Conservation (phyloP, 2,329 filamentous ascomycete species). For the Helotiales sp. region DNA sequence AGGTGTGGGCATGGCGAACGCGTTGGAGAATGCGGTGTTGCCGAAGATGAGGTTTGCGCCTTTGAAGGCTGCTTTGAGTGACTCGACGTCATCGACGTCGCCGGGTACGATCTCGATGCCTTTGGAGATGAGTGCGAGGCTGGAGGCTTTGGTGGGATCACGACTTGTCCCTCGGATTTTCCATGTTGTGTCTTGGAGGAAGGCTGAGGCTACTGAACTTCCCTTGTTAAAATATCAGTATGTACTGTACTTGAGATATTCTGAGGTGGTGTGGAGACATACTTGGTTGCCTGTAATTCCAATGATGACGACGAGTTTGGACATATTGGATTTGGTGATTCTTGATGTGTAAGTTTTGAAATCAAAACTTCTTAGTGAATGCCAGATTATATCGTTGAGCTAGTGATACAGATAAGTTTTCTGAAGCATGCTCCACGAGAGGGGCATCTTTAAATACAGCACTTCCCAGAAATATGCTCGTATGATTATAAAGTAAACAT, state of each 20-base stretch:
- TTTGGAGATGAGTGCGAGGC: slow-evolving; percentile 46
- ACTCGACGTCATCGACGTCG: slow-evolving; percentile 33
- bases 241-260: not conserved
- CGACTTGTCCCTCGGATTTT: slow-evolving; percentile 55
- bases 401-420: not conserved
- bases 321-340: too few species aligned
- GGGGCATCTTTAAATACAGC: not conserved
- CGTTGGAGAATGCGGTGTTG: slow-evolving; percentile 44
- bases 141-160: slow-evolving; percentile 48
- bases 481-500: not conserved
- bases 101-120: slow-evolving; percentile 51
- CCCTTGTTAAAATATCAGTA: slow-evolving; percentile 43
- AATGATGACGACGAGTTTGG: slow-evolving; percentile 17
- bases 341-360: too few species aligned
- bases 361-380: too few species aligned
- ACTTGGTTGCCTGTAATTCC: slow-evolving; percentile 20
- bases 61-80: slow-evolving; percentile 42
- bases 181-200: slow-evolving; percentile 51
- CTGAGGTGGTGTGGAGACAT: not conserved
- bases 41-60: slow-evolving; percentile 48
- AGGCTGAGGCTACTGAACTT: slow-evolving; percentile 51
- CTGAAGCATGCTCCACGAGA: not conserved
- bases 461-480: not conserved
- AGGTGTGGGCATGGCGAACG: slow-evolving; percentile 8
- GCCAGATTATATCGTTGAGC: too few species aligned